Base-by-base conservation (phyloP, 345 rosid genomes). In the Acer campestre region DNA sequence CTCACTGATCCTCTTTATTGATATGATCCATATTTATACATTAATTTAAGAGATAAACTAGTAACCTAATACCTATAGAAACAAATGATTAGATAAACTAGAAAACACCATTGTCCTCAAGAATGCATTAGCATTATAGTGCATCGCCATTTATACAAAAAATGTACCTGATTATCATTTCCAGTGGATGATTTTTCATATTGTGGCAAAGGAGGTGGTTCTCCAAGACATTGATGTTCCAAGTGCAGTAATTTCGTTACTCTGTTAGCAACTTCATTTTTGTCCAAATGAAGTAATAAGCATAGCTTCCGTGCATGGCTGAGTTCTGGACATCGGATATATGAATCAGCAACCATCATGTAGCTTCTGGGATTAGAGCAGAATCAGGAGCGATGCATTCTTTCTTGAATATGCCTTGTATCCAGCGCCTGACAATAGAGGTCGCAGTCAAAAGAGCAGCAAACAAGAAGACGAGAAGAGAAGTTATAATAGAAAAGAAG, bases 171-270 rank as follows among this genome's bases (percentile, higher is more conserved):
- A 59, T 59, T 59, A 59, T 59, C 27, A 59, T 22, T 22, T 46
- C 49, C 3, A 1, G 23, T 56, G 7, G 17, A 56, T 56, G 23
- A 22, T 49, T 61, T 72, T 75, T 79, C 90, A 90, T 92, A 78
- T 92, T 55, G 55, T 73, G n/a, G 83, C 92, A 42, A 84, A 61
- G 75, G 90, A 94, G 75, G 87, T 88, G 35, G 78, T 92, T 70
- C 80, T 94, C 64, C 85, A 80, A 25, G 97, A 84, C 77, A 73
- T 58, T 73, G 94, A 91, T 80, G 77, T 90, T 67, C 65, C 90
- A 46, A 87, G 68, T 62, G 93, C 94, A 51, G 86, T 93, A 51
- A 59, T 82, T 44, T 86, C 38, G 82, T 71, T 94, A 82, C 53
- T 42, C 85, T 71, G 49, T n/a, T 53, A 64, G 72, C 67, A 86